A percentile compares a stretch with the other conserved stretches of the same genome.
Conservation (phyloP, 2,329 filamentous ascomycete species). For the Cercospora citrullina region DNA sequence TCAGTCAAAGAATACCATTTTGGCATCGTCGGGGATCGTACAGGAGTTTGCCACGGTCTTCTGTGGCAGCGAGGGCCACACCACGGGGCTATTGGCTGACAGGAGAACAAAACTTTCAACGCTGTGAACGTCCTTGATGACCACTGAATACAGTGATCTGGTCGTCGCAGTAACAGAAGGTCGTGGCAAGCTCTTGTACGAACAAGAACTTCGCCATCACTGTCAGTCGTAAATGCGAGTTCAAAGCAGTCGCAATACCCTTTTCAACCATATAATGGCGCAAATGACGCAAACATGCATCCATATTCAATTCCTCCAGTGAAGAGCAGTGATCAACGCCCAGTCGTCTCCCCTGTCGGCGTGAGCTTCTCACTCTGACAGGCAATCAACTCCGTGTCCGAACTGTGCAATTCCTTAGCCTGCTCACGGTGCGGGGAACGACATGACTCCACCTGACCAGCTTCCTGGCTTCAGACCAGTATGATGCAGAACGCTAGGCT, state of each 20-base stretch:
- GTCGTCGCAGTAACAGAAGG: not conserved
- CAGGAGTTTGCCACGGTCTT: not conserved
- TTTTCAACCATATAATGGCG: too few species aligned
- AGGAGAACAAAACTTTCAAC: not conserved
- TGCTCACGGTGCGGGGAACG: too few species aligned
- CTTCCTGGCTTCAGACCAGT: not conserved
- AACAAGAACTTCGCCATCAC: not conserved
- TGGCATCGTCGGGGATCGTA: not conserved
- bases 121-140: not conserved
- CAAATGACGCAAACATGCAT: not conserved
- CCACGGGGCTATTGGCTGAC: not conserved
- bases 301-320: not conserved
- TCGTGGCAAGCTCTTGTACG: not conserved
- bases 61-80: not conserved
- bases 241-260: too few species aligned
- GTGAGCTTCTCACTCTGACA: not conserved
- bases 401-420: not conserved
- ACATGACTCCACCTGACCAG: not conserved
- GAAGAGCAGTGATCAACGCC: not conserved
- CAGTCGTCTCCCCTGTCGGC: too few species aligned
- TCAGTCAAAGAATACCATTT: not conserved
- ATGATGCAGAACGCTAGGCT: not conserved
- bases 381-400: not conserved
- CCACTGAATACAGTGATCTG: not conserved
- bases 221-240: not conserved